A percentile compares a stretch with the other conserved stretches of the same genome.
These are phyloP conservation scores for Paramecium caudatum DNA, from an alignment of 73 alveolate species.

Conservation along the genomic window DNA sequence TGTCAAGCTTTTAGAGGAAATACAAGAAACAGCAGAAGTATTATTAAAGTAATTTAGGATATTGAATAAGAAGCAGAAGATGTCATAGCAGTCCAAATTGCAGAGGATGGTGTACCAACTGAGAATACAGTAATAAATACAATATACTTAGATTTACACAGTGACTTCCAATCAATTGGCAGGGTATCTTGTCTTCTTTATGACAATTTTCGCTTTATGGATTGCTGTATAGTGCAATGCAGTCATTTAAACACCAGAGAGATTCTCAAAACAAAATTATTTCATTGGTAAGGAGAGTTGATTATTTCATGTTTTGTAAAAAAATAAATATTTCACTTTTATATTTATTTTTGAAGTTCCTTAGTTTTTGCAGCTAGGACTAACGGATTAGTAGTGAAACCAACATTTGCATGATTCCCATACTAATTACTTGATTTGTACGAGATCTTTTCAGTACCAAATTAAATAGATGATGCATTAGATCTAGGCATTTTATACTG, in stretches of 20 bases:
- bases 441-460: background rate
- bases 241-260: slow-evolving; percentile 54
- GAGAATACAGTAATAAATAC: background rate
- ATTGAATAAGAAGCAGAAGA: too few species aligned
- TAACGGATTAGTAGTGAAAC: slow-evolving; percentile 29
- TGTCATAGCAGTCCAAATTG: background rate
- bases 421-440: background rate
- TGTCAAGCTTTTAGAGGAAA: slow-evolving; percentile 55
- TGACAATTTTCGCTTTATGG: slow-evolving; percentile 54
- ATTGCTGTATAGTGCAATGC: slow-evolving; percentile 26
- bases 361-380: slow-evolving; percentile 41
- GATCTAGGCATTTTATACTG: slow-evolving; percentile 23
- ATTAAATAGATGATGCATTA: slow-evolving; percentile 39
- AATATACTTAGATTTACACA: background rate
- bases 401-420: slow-evolving; percentile 59
- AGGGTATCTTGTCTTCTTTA: slow-evolving; percentile 43
- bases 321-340: background rate
- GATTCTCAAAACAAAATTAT: slow-evolving; percentile 50
- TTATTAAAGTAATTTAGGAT: too few species aligned
- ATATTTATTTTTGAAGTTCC: background rate
- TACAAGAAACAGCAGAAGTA: slow-evolving; percentile 2
- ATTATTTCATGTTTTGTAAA: background rate
- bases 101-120: background rate
- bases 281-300: slow-evolving; percentile 61
- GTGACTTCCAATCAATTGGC: slow-evolving; percentile 58